Evolutionary conservation across 176 grass and related monocot genomes (phyloP).

Genomic region (Phragmites australis): DNA sequence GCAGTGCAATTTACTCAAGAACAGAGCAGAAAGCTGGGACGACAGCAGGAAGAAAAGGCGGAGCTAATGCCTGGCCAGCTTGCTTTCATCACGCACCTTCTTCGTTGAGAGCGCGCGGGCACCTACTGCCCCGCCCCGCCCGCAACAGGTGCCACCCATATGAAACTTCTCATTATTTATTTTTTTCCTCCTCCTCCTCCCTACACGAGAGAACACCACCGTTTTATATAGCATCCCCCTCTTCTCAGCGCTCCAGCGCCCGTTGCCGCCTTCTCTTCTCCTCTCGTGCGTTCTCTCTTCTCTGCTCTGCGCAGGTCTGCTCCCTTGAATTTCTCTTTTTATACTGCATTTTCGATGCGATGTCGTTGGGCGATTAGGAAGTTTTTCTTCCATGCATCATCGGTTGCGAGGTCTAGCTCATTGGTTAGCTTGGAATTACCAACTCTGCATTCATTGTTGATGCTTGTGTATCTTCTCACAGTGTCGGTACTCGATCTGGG

Average conservation of each 20-base stretch:
- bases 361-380: neutral
- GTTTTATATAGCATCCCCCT: conserved; percentile 45
- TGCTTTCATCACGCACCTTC: conserved; percentile 41
- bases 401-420: neutral
- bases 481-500: neutral
- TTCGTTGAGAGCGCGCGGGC: conserved; percentile 35
- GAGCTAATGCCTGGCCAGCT: conserved; percentile 38
- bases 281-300: neutral
- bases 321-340: neutral
- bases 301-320: conserved; percentile 54
- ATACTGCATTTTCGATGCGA: neutral
- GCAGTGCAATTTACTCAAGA: conserved; percentile 58
- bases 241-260: conserved; percentile 22
- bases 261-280: conserved; percentile 26
- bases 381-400: neutral
- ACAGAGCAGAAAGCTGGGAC: conserved; percentile 11
- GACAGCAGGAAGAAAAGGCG: conserved; percentile 20
- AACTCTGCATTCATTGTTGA: neutral
- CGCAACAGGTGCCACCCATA: conserved; percentile 48
- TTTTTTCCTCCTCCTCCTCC: conserved; percentile 14
- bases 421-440: neutral
- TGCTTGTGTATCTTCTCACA: neutral
- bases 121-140: conserved; percentile 50
- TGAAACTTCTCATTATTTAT: conserved; percentile 29
- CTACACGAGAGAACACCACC: conserved; percentile 31